A percentile compares a stretch with the other conserved stretches of the same genome.
Evolutionary conservation across 805 yeast species (phyloP).

Genomic region (Candida awuae): DNA sequence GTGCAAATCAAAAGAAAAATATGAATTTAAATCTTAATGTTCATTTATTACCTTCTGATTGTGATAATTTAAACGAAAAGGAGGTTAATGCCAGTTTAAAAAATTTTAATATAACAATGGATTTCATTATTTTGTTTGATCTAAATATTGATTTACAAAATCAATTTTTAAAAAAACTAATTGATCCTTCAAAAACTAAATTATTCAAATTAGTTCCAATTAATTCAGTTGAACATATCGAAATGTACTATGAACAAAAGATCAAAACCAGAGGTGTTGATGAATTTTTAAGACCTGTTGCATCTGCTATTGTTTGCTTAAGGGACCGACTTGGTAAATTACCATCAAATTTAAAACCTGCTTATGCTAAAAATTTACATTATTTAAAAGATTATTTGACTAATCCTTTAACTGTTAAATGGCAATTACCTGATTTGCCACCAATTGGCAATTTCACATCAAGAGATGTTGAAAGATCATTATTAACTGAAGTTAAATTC

Average conservation of each 20-base stretch:
- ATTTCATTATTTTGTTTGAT: slow-evolving; percentile 28
- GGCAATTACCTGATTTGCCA: slow-evolving; percentile 78
- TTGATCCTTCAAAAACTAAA: slow-evolving; percentile 20
- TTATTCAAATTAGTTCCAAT: slow-evolving; percentile 65
- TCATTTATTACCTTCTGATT: slow-evolving; percentile 37
- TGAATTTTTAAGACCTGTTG: slow-evolving; percentile 46
- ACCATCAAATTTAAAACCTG: slow-evolving; percentile 72
- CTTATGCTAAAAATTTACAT: slow-evolving; percentile 56
- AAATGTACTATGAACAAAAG: slow-evolving; percentile 36
- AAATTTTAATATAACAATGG: slow-evolving; percentile 12
- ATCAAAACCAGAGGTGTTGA: slow-evolving; percentile 27
- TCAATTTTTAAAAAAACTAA: slow-evolving; percentile 11
- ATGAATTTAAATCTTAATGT: slow-evolving; percentile 14
- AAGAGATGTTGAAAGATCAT: slow-evolving; percentile 70
- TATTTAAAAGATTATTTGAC: slow-evolving; percentile 56
- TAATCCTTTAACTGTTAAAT: slow-evolving; percentile 31
- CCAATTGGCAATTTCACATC: slow-evolving; percentile 54
- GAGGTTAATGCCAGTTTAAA: slow-evolving; percentile 7
- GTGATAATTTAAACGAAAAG: slow-evolving; percentile 19
- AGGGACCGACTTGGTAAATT: slow-evolving; percentile 75
- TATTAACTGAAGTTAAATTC: slow-evolving; percentile 66
- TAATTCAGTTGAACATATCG: slow-evolving; percentile 79
- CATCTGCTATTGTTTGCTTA: slow-evolving; percentile 76
- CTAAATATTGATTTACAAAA: slow-evolving; percentile 24
- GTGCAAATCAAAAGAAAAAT: slow-evolving; percentile 18